These are phyloP conservation scores for Myriosclerotinia duriaeana DNA, from an alignment of 2,329 filamentous ascomycete genomes.

Conservation along the genomic window DNA sequence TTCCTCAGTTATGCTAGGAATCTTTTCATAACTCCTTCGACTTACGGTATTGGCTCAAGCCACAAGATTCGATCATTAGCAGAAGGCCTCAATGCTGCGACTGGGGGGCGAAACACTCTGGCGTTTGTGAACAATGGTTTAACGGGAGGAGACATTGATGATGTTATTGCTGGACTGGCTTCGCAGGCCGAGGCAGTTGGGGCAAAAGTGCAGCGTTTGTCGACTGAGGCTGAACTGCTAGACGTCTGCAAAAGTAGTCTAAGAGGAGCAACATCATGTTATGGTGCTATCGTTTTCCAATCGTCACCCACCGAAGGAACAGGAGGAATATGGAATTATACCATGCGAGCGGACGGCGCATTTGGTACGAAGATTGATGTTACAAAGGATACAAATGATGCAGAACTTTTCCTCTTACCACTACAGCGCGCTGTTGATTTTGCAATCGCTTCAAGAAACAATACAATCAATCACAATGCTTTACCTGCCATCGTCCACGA, in stretches of 20 bases:
- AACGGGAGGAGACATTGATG: slow-evolving; percentile 67
- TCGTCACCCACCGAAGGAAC: slow-evolving; percentile 71
- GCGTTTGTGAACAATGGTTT: slow-evolving; percentile 77
- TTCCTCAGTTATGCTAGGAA: slow-evolving; percentile 74
- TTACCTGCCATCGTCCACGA: slow-evolving; percentile 56
- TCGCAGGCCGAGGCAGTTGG: slow-evolving; percentile 56
- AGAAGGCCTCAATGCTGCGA: slow-evolving; percentile 60
- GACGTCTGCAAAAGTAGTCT: slow-evolving; percentile 63
- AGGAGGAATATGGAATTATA: slow-evolving; percentile 79
- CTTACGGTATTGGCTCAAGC: slow-evolving; percentile 68
- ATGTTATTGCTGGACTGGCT: slow-evolving; percentile 64
- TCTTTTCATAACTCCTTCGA: slow-evolving; percentile 75
- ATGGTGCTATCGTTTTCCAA: slow-evolving; percentile 71
- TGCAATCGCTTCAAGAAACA: slow-evolving; percentile 62
- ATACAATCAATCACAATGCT: slow-evolving; percentile 42
- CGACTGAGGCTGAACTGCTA: slow-evolving; percentile 57
- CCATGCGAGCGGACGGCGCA: slow-evolving; percentile 71
- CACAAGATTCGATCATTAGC: slow-evolving; percentile 62
- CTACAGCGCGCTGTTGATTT: slow-evolving; percentile 76
- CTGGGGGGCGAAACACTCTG: slow-evolving; percentile 63
- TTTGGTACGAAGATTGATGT: slow-evolving; percentile 66
- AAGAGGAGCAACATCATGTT: slow-evolving; percentile 68
- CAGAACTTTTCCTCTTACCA: slow-evolving; percentile 74
- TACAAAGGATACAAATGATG: slow-evolving; percentile 66
- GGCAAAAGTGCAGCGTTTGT: slow-evolving; percentile 55